Percentiles rank a stretch among this genome's conserved stretches.
phyloP scores from a whole-genome alignment of 768 basidiomycete genomes.

The Tricholoma saponaceum region DNA sequence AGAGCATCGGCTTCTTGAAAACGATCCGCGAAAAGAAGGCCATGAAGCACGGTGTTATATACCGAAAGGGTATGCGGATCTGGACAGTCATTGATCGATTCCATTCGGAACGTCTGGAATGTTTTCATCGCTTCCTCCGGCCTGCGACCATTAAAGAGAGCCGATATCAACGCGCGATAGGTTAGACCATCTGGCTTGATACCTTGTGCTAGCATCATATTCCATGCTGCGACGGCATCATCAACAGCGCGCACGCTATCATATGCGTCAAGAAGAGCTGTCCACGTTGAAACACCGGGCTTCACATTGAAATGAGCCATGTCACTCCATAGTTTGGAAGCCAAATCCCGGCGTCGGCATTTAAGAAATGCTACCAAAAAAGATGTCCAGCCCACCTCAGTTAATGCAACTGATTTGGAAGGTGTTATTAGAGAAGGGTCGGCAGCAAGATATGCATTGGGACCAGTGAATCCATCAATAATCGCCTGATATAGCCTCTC shows the following conservation, averaged over 20 bases:
- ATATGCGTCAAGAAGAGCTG: slow-evolving; percentile 63
- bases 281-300: slow-evolving; percentile 66
- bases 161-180: slow-evolving; percentile 69
- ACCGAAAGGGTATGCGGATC: slow-evolving; percentile 34
- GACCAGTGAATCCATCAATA: slow-evolving; percentile 44
- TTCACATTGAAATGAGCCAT: slow-evolving; percentile 43
- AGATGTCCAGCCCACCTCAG: slow-evolving; percentile 56
- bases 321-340: slow-evolving; percentile 66
- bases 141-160: slow-evolving; percentile 48
- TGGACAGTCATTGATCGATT: slow-evolving; percentile 18
- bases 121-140: slow-evolving; percentile 46
- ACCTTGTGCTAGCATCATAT: slow-evolving; percentile 52
- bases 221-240: slow-evolving; percentile 60
- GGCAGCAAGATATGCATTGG: slow-evolving; percentile 52
- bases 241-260: slow-evolving; percentile 44
- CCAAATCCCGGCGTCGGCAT: slow-evolving; percentile 51
- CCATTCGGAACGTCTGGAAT: slow-evolving; percentile 48
- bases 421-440: slow-evolving; percentile 31
- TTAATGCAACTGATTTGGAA: slow-evolving; percentile 44
- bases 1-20: slow-evolving; percentile 37
- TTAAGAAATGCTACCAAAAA: slow-evolving; percentile 66
- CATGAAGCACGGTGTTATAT: slow-evolving; percentile 75
- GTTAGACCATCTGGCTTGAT: slow-evolving; percentile 56
- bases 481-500: slow-evolving; percentile 48
- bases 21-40: slow-evolving; percentile 47